Evolutionary conservation across 345 rosid genomes (phyloP).

Genomic region (Mallotus nudiflorus): DNA sequence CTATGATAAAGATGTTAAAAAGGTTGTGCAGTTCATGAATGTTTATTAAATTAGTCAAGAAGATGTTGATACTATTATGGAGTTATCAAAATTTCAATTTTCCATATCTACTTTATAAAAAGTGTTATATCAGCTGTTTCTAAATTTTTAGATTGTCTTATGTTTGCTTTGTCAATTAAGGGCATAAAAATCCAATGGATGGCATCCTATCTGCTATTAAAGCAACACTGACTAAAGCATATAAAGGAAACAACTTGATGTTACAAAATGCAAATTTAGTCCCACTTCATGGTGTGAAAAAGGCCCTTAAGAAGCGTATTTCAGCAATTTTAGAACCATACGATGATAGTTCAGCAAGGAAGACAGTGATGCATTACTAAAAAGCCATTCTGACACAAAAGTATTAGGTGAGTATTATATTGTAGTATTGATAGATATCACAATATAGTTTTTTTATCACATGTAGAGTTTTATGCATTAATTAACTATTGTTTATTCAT

Average conservation of each 20-base stretch:
- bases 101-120: not conserved
- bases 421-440: not conserved
- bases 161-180: constrained; percentile 48
- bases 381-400: constrained; percentile 57
- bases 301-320: constrained; percentile 75
- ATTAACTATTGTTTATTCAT: not conserved
- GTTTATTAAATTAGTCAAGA: constrained; percentile 84
- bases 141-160: not conserved
- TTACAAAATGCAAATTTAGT: constrained; percentile 90
- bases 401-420: constrained; percentile 49
- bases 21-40: constrained; percentile 90
- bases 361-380: constrained; percentile 50
- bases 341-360: constrained; percentile 60
- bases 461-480: not conserved
- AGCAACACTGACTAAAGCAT: constrained; percentile 85
- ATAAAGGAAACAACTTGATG: constrained; percentile 67
- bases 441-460: not conserved
- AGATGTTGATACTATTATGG: constrained; percentile 75
- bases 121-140: not conserved
- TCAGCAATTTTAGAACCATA: constrained; percentile 78
- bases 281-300: constrained; percentile 75
- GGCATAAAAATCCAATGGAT: constrained; percentile 74
- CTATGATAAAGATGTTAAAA: constrained; percentile 86
- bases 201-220: constrained; percentile 81
- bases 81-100: constrained; percentile 83